Conservation (phyloP, 176 grass and related monocot genomes). For the Elymus sibiricus region DNA sequence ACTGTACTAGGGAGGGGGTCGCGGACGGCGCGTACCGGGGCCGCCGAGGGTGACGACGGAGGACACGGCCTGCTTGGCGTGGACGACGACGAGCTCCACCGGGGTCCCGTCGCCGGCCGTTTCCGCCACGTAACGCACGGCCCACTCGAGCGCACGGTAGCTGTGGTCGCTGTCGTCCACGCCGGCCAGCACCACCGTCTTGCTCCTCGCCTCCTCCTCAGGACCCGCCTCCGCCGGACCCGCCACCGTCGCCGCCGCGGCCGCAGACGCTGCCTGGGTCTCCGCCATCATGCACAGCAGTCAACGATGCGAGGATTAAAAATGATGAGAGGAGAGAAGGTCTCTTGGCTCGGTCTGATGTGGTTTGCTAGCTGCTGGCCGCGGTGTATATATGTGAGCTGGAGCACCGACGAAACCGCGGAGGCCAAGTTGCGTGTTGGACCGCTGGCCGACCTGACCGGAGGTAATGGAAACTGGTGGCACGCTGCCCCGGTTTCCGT, state of each 20-base stretch:
- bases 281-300: neutral
- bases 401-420: slow-evolving; percentile 12
- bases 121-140: slow-evolving; percentile 22
- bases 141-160: slow-evolving; percentile 68
- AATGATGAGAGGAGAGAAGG: neutral
- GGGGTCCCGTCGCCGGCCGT: neutral
- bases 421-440: neutral
- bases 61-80: slow-evolving; percentile 58
- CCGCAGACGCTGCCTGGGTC: neutral
- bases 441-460: neutral
- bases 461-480: neutral
- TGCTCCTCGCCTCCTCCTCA: neutral
- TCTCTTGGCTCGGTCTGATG: neutral
- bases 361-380: neutral
- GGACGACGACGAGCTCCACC: slow-evolving; percentile 54
- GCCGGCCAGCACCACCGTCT: slow-evolving; percentile 54
- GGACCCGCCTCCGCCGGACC: neutral
- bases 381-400: neutral
- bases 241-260: neutral
- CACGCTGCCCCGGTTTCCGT: neutral
- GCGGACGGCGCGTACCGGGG: slow-evolving; percentile 11
- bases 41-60: slow-evolving; percentile 43
- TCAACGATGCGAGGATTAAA: neutral
- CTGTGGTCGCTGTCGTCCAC: slow-evolving; percentile 71
- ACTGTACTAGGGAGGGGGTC: neutral